A percentile compares a stretch with the other conserved stretches of the same genome.
phyloP scores from a whole-genome alignment of 495 filamentous ascomycete species.

The Aspergillus bertholletiae region DNA sequence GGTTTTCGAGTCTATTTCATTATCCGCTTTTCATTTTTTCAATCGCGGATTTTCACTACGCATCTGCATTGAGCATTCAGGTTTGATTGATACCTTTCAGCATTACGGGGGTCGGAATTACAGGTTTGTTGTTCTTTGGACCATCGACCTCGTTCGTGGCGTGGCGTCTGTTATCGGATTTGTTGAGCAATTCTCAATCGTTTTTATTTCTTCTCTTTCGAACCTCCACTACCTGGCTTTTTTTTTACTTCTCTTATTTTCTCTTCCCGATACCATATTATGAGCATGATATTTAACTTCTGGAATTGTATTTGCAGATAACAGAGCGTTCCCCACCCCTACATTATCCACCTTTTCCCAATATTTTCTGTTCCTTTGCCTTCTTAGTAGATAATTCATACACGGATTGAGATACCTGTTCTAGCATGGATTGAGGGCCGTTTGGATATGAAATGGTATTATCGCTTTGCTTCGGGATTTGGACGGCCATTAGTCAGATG shows the following conservation, averaged over 20 bases:
- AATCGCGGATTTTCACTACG: constrained; percentile 12
- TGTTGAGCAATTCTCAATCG: constrained; percentile 13
- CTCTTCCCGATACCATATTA: constrained; percentile 38
- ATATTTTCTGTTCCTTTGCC: constrained; percentile 7
- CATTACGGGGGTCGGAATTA: constrained; percentile 27
- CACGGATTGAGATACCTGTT: neutral
- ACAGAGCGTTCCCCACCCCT: constrained; percentile 11
- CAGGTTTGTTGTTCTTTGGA: constrained; percentile 20
- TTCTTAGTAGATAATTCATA: constrained; percentile 8
- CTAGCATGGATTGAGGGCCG: neutral
- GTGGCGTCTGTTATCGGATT: constrained; percentile 32
- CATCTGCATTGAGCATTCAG: constrained; percentile 30
- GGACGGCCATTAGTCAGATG: neutral
- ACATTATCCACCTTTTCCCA: neutral
- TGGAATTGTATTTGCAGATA: constrained; percentile 34
- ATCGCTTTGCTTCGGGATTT: neutral
- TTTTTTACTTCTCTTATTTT: constrained; percentile 13
- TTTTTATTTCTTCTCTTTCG: constrained; percentile 1
- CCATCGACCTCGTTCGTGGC: constrained; percentile 15
- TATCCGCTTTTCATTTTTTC: neutral
- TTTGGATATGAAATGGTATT: neutral
- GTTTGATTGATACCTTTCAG: constrained; percentile 27
- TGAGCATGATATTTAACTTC: constrained; percentile 33
- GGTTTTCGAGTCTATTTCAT: constrained; percentile 6
- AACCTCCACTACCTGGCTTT: constrained; percentile 1